Percentiles rank a stretch among this genome's conserved stretches.
These are phyloP conservation scores for Tuber microsphaerosporum DNA, from an alignment of 495 filamentous ascomycete species.

Conservation along the genomic window DNA sequence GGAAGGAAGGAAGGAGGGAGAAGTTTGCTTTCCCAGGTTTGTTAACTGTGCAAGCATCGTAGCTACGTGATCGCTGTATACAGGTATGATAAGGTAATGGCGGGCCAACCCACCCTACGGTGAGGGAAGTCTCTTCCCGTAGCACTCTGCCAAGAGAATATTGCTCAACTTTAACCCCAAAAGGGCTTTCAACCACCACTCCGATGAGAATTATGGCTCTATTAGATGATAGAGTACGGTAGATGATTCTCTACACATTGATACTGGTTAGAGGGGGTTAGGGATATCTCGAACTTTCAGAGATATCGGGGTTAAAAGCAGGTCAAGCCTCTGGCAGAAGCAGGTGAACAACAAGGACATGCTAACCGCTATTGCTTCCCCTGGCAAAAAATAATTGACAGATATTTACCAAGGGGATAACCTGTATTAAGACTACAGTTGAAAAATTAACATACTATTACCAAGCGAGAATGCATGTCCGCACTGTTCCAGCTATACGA, in stretches of 20 bases:
- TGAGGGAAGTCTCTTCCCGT: background rate
- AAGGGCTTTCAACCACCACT: background rate
- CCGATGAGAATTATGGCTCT: background rate
- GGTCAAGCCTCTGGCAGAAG: background rate
- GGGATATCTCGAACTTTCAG: background rate
- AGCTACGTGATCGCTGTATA: background rate
- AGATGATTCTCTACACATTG: background rate
- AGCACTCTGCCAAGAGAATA: background rate
- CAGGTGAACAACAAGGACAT: background rate
- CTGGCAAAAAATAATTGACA: background rate
- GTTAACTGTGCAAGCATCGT: background rate
- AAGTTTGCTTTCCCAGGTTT: background rate
- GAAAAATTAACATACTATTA: background rate
- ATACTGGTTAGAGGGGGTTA: background rate
- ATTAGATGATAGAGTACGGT: too few species aligned
- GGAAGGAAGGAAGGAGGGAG: background rate
- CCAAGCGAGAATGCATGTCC: background rate
- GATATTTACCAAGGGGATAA: background rate
- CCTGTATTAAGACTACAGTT: background rate
- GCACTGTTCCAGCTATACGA: background rate
- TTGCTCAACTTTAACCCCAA: background rate
- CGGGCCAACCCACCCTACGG: background rate
- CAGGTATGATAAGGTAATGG: too few species aligned
- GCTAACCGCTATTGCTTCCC: background rate
- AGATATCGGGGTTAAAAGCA: background rate